Base-by-base conservation (phyloP, 768 basidiomycete genomes). In the Hypholoma fasciculare region DNA sequence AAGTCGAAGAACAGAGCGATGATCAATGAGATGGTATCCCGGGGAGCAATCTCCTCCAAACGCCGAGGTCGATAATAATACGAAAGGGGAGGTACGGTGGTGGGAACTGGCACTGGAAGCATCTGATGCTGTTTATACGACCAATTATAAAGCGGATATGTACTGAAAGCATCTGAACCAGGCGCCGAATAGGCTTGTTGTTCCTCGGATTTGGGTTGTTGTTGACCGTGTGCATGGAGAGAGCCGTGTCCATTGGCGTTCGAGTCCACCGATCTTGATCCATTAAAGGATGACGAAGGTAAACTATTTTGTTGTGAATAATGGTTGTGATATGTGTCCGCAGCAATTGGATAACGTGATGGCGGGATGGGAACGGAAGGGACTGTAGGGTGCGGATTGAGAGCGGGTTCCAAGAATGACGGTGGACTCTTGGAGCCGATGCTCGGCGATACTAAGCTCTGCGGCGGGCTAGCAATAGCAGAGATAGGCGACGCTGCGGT, bases 1-100 rank as follows among this genome's bases (percentile, higher is more conserved):
- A 92, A 96, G 71, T 96, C 94, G 69, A 96, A 96, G 76, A 94
- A 97, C 12, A 96, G 83, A 39, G 88, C 82, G 61, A 95, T 87
- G 63, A 96, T 90, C 58, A 91, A 84, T 40, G 85, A 83, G 49
- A 95, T 87, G 5, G 88, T 89, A 57, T 91, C 88, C 53, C 91
- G 81, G 17, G 91, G 89, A 9, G 92, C 89, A 53, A 95, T 84
- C 59, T 90, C 87, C 67, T 94, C 90, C 47, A 96, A 76, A 36
- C 89, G 80, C 66, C 87, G 88, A 1, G 88, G 82, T n/a, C 87
- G 82, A 67, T 86, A 88, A 68, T 87, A 88, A 67, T 83, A 83
- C 0, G 87, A 87, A 30, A 92, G 80, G n/a, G 89, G 84, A 14
- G 85, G 84, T 40, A 82, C 72, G 16, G 79, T 74, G 26, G 79